These are phyloP conservation scores for Aspergillus leporis DNA, from an alignment of 495 filamentous ascomycete species.

Conservation along the genomic window DNA sequence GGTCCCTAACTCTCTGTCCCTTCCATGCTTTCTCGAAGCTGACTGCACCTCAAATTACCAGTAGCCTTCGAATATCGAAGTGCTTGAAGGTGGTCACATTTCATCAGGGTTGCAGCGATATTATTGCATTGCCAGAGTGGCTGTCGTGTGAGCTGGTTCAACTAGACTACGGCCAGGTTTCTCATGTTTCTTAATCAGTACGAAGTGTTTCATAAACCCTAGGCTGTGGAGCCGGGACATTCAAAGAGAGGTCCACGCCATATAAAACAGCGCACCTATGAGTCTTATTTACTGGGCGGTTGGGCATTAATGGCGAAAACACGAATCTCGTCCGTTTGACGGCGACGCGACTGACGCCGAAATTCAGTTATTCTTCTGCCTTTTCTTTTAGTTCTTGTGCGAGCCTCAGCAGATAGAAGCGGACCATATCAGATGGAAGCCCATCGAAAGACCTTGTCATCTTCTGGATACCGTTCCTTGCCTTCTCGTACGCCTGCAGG, in stretches of 20 bases:
- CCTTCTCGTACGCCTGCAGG: conserved; percentile 79
- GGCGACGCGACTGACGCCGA: background rate
- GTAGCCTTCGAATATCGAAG: background rate
- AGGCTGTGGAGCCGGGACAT: background rate
- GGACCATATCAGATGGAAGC: conserved; percentile 63
- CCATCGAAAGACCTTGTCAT: conserved; percentile 67
- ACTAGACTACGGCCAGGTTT: background rate
- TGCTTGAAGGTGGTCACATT: background rate
- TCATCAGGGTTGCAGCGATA: background rate
- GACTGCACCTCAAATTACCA: background rate
- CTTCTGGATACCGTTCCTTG: conserved; percentile 66
- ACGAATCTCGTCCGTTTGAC: background rate
- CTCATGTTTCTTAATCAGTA: background rate
- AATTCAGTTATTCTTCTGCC: conserved; percentile 24
- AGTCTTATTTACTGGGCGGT: background rate
- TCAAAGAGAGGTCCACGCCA: background rate
- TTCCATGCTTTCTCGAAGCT: background rate
- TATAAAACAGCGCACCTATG: background rate
- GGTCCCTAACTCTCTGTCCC: background rate
- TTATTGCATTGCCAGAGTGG: background rate
- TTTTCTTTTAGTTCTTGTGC: conserved; percentile 63
- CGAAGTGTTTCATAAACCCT: background rate
- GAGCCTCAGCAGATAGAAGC: conserved; percentile 75
- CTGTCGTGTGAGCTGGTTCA: background rate
- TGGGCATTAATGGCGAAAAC: background rate